Base-by-base conservation (phyloP, 2,329 filamentous ascomycete species). In the Fulvia fulva region DNA sequence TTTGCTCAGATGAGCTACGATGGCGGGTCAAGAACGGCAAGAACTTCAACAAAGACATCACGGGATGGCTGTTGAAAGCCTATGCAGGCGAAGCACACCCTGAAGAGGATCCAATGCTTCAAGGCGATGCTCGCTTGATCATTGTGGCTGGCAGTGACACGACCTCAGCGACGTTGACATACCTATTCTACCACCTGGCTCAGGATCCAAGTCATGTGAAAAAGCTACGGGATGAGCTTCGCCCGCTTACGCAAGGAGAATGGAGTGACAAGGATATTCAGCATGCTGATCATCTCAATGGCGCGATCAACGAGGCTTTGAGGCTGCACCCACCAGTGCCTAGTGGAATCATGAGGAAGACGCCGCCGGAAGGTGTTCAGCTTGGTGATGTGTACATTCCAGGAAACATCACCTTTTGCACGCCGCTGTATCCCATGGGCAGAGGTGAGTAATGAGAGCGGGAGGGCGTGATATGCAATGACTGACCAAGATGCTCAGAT, bases 81-180 rank as follows among this genome's bases (percentile, higher is more conserved):
- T 67, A 69, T 51, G 55, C 63, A n/a, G 58, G 56, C 44, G 59
- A 66, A 37, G 59, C 63, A 32, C 58, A 67, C n/a, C 67, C 67
- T 9, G 64, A 65, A 34, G 56, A 63, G 1, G 67, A 70, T 52
- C 51, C 61, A 2, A 60, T 66, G 61, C 57, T 70, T 23, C 64
- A 65, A 51, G 65, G 58, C 11, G 68, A 70, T 46, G 53, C 61
- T 47, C 57, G 63, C 9, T 51, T 71, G 23, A 66, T 75, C 34
- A 71, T 76, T 19, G 68, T 75, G 23, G 74, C 74, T 23, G 74
- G 74, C 7, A 75, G 55, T 28, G 77, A 80, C 59, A 80, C 77
- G 6, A 77, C 75, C 0, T 69, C 76, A 7, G 70, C 73, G 0
- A 72, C 75, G 0, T 62, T 80, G 21, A 71, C 74, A 0, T 69